Evolutionary conservation across 106 monocot species (phyloP).

Genomic region (Phalaenopsis equestris): DNA sequence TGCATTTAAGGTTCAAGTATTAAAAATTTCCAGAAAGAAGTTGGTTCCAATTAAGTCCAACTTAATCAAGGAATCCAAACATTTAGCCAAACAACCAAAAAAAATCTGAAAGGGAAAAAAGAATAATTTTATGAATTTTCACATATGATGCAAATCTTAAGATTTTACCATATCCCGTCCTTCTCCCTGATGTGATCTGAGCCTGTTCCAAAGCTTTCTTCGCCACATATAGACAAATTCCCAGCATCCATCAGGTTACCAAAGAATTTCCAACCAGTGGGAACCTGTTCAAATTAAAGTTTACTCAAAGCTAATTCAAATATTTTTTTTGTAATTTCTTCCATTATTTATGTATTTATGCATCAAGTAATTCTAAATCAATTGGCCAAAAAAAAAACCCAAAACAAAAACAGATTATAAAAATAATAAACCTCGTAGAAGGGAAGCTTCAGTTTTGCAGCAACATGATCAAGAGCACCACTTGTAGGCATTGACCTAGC

Average conservation of each 20-base stretch:
- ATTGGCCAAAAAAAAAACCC: background rate
- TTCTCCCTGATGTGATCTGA: conserved; percentile 99
- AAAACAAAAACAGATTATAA: background rate
- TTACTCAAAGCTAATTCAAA: background rate
- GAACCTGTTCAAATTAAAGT: conserved; percentile 43
- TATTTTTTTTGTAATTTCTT: background rate
- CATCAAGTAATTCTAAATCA: conserved; percentile 1
- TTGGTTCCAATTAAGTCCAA: background rate
- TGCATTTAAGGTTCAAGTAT: background rate
- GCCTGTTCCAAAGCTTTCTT: conserved; percentile 99
- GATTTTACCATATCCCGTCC: conserved; percentile 90
- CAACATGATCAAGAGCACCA: conserved; percentile 93
- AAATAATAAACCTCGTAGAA: conserved; percentile 73
- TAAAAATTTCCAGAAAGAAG: background rate
- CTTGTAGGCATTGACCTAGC: conserved; percentile 99
- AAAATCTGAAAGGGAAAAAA: background rate
- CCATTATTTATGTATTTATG: background rate
- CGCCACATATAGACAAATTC: conserved; percentile 93
- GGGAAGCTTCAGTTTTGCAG: conserved; percentile 79
- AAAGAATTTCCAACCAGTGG: conserved; percentile 99
- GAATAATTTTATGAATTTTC: background rate
- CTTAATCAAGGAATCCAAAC: background rate
- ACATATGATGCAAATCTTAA: background rate
- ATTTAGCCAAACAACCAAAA: background rate
- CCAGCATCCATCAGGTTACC: conserved; percentile 98